phyloP scores from a whole-genome alignment of 2,329 filamentous ascomycete species.

The Neospermospora avenae region DNA sequence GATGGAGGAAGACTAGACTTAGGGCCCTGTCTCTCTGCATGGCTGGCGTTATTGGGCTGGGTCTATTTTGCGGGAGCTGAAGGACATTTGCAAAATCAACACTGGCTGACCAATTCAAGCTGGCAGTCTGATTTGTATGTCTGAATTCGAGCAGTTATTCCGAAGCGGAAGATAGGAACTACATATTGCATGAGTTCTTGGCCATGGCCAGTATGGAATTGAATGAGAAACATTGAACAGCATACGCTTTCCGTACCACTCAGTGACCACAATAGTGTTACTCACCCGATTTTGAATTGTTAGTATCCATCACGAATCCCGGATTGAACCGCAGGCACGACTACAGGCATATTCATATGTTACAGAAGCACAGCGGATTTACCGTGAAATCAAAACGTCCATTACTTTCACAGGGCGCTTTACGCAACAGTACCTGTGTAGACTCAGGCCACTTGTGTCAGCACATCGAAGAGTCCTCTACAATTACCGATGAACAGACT shows the following conservation, averaged over 20 bases:
- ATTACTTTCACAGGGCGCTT: not conserved
- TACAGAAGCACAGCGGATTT: too few species aligned
- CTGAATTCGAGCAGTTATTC: not conserved
- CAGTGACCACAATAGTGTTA: too few species aligned
- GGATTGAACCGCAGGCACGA: not conserved
- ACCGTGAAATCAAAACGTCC: not conserved
- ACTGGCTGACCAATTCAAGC: not conserved
- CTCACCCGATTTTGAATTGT: too few species aligned
- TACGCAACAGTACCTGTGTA: too few species aligned
- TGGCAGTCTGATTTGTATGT: not conserved
- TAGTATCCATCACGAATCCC: not conserved
- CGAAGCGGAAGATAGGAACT: not conserved
- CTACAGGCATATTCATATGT: too few species aligned
- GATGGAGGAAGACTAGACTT: not conserved
- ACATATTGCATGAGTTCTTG: not conserved
- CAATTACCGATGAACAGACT: too few species aligned
- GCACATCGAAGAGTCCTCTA: too few species aligned
- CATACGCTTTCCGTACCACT: not conserved
- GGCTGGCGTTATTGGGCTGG: conserved; percentile 2
- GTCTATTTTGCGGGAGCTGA: conserved; percentile 1
- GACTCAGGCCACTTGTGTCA: too few species aligned
- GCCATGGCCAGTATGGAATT: not conserved
- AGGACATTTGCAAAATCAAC: not conserved
- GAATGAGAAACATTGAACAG: not conserved
- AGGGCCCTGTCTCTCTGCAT: not conserved